Conservation (phyloP, 352 stramenopile genomes). For the Phytophthora vignae region DNA sequence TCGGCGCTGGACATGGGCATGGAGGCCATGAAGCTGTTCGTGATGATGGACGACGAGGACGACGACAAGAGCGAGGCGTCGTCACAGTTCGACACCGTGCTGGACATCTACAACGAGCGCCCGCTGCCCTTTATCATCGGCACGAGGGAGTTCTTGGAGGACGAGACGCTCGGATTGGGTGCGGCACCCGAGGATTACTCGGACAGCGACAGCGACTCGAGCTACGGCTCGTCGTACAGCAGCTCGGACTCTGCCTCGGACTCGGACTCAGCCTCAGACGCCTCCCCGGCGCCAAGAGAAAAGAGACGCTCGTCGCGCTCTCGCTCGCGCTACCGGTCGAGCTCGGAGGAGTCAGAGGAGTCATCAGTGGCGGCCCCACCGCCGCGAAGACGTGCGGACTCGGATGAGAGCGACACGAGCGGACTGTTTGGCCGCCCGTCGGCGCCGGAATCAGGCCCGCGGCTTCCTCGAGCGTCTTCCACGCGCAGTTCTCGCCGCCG, state of each 20-base stretch:
- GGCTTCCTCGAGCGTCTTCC: slow-evolving; percentile 16
- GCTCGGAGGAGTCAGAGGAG: slow-evolving; percentile 52
- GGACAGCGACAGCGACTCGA: slow-evolving; percentile 65
- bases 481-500: slow-evolving; percentile 37
- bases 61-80: slow-evolving; percentile 60
- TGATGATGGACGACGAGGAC: slow-evolving; percentile 80
- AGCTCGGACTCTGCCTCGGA: slow-evolving; percentile 58
- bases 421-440: slow-evolving; percentile 60
- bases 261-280: slow-evolving; percentile 46
- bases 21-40: slow-evolving; percentile 87
- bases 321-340: slow-evolving; percentile 29
- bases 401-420: slow-evolving; percentile 67
- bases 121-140: slow-evolving; percentile 90
- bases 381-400: slow-evolving; percentile 33
- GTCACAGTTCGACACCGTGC: slow-evolving; percentile 72
- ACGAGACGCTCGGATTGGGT: slow-evolving; percentile 84
- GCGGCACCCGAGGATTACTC: slow-evolving; percentile 66
- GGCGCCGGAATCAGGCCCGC: slow-evolving; percentile 19
- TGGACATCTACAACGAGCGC: slow-evolving; percentile 91
- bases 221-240: slow-evolving; percentile 72
- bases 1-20: slow-evolving; percentile 81
- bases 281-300: slow-evolving; percentile 14
- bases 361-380: slow-evolving; percentile 36
- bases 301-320: slow-evolving; percentile 33
- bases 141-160: slow-evolving; percentile 85